Conservation (phyloP, 805 yeast species). For the Maudiozyma serrabonitensis region DNA sequence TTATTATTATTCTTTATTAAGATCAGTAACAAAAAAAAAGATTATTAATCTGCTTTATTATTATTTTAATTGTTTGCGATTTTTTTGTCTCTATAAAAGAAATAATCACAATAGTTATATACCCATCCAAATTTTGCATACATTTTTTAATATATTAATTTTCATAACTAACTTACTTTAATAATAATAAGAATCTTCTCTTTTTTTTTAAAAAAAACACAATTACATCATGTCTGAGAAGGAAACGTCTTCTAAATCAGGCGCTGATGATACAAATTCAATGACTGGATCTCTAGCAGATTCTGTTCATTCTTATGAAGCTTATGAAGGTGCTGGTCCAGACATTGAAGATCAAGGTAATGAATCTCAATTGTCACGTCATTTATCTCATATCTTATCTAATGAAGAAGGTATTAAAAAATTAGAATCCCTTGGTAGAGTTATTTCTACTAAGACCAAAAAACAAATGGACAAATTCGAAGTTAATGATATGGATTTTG, state of each 20-base stretch:
- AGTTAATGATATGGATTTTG: constrained; percentile 38
- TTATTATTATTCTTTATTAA: too few species aligned
- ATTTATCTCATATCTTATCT: constrained; percentile 25
- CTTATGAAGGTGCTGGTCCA: background rate
- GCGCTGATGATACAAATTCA: constrained; percentile 2
- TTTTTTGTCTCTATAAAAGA: too few species aligned
- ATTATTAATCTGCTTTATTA: too few species aligned
- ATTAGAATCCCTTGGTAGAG: constrained; percentile 42
- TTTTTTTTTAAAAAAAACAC: background rate
- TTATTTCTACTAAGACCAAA: constrained; percentile 40
- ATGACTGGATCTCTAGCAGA: constrained; percentile 1
- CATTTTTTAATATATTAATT: background rate
- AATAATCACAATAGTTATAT: background rate
- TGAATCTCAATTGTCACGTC: constrained; percentile 7
- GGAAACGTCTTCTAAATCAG: background rate
- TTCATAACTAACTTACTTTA: too few species aligned
- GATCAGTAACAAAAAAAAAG: too few species aligned
- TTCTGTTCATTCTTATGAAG: constrained; percentile 2
- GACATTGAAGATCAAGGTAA: constrained; percentile 2
- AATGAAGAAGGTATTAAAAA: constrained; percentile 31
- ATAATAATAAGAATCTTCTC: background rate
- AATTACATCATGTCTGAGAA: constrained; percentile 1
- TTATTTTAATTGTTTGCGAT: too few species aligned
- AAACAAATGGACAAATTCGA: constrained; percentile 37
- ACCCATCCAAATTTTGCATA: background rate